These are phyloP conservation scores for Candida koratica DNA, from an alignment of 805 yeast species.

Conservation along the genomic window DNA sequence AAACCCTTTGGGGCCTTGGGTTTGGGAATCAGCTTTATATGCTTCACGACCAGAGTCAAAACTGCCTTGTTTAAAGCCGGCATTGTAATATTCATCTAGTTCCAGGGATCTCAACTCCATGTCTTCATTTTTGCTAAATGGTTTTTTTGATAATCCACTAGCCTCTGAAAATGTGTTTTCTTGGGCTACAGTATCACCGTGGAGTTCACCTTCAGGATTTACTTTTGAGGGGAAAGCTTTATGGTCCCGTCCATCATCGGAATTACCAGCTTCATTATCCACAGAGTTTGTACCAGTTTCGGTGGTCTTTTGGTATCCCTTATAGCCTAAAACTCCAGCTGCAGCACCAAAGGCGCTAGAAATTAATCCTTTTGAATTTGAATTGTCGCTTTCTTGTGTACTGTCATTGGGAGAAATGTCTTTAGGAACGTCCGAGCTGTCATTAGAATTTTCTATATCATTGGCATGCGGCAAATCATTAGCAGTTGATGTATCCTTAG, in stretches of 20 bases:
- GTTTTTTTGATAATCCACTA: conserved; percentile 9
- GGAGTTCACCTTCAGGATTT: background rate
- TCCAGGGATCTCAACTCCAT: conserved; percentile 1
- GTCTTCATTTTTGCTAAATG: conserved; percentile 9
- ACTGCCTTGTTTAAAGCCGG: conserved; percentile 10
- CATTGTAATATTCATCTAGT: conserved; percentile 7
- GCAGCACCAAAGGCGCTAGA: conserved; percentile 12
- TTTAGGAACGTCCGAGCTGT: too few relatives aligned
- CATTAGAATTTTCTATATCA: background rate
- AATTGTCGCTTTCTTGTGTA: too few relatives aligned
- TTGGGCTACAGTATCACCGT: background rate
- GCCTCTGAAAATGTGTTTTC: conserved; percentile 4
- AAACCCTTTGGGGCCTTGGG: conserved; percentile 10
- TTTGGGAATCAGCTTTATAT: conserved; percentile 10
- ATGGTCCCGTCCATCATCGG: conserved; percentile 2
- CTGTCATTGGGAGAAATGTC: too few relatives aligned
- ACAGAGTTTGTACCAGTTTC: background rate
- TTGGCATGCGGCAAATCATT: background rate
- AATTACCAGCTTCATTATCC: background rate
- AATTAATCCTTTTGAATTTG: conserved; percentile 4
- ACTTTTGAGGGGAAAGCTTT: conserved; percentile 17
- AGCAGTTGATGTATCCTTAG: background rate
- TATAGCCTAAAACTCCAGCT: conserved; percentile 15
- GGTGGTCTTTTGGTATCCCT: conserved; percentile 5
- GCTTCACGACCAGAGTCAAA: conserved; percentile 1